Base-by-base conservation (phyloP, 352 stramenopile genomes). In the Phytophthora megakarya region DNA sequence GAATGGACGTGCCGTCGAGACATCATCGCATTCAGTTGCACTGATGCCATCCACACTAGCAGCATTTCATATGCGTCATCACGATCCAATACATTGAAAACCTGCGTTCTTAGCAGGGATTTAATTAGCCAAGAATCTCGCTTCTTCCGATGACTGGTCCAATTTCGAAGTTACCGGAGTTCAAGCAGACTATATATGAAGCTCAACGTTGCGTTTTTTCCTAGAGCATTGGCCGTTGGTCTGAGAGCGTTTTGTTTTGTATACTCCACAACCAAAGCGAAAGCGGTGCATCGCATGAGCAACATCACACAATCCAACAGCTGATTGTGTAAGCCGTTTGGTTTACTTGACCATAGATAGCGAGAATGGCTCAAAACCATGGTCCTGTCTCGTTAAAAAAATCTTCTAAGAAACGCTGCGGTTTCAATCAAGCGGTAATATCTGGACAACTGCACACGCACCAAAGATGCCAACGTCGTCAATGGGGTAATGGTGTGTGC, bases 381-480 rank as follows among this genome's bases (percentile, higher is more conserved):
- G 33, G 38, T 38, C 49, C 7, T 5, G 22, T 18, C 3, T 22
- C 15, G 30, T 61, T 61, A 66, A 46, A 61, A 61, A 61, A 55
- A 51, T 61, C 42, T 67, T 61, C 42, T 15, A 37, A 61, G 19
- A 56, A 61, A 61, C 38, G 45, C n/a, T 30, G 7, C 50, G 25
- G 59, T 67, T 67, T 61, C 53, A 33, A 11, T 33, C 0, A 16
- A 61, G 39, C 35, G 60, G 43, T 30, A 43, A 37, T 62, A 50
- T 67, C 50, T 32, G 60, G 47, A 54, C 38, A 19, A 43, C 33
- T 38, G 58, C 54, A 38, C 53, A 69, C 45, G 35, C 30, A 16
- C 61, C 52, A 69, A 55, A 43, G 47, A 58, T 58, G 32, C 5
- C 40, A 28, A 11, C 22, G 26, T 32, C 5, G 26, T 9, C 26